These are phyloP conservation scores for Pontederia paniculata DNA, from an alignment of 176 grass and related monocot species.

Conservation along the genomic window DNA sequence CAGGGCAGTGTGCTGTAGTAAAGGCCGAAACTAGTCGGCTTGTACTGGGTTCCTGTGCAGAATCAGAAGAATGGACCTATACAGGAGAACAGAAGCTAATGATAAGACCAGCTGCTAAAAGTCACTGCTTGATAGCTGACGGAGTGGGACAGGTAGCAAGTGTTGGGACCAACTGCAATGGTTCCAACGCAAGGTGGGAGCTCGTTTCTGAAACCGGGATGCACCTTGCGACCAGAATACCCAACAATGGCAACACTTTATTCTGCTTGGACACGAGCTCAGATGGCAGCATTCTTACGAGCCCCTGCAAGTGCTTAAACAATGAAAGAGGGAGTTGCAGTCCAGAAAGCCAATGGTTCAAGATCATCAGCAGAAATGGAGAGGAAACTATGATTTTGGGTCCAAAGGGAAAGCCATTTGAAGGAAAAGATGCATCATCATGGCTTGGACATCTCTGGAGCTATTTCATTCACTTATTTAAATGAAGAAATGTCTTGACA, in stretches of 20 bases:
- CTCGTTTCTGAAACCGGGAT: conserved; percentile 51
- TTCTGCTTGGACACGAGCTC: conserved; percentile 44
- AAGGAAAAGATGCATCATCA: too few relatives aligned
- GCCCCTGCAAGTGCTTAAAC: conserved; percentile 53
- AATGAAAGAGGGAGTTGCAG: conserved; percentile 33
- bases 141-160: conserved; percentile 26
- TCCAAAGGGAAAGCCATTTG: too few relatives aligned
- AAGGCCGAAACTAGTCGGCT: conserved; percentile 26
- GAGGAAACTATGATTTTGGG: not conserved
- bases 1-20: conserved; percentile 48
- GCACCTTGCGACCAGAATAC: conserved; percentile 51
- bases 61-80: conserved; percentile 63
- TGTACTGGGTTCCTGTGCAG: conserved; percentile 42
- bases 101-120: conserved; percentile 26
- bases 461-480: too few relatives aligned
- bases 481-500: too few relatives aligned
- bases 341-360: conserved; percentile 84
- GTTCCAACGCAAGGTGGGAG: conserved; percentile 55
- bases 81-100: conserved; percentile 37
- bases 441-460: too few relatives aligned
- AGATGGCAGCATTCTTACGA: conserved; percentile 42
- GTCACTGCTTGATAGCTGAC: conserved; percentile 43
- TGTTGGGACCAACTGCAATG: conserved; percentile 33
- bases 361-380: conserved; percentile 48
- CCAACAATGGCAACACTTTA: conserved; percentile 36